Conservation (phyloP, 805 yeast genomes). For the Scheffersomyces lignosus region DNA sequence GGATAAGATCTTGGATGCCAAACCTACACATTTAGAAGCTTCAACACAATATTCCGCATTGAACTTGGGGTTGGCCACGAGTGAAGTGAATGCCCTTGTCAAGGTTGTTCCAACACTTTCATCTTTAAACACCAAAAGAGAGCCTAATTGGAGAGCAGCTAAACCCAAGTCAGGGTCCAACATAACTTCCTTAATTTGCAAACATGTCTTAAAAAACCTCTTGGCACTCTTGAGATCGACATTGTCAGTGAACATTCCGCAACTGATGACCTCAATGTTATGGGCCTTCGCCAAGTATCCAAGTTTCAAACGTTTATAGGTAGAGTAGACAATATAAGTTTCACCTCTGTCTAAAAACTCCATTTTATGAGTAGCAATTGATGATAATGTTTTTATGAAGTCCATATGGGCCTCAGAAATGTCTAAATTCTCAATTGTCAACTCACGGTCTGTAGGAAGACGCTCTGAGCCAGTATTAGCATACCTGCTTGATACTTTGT, state of each 20-base stretch:
- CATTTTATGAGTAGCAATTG: slow-evolving; percentile 39
- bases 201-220: slow-evolving; percentile 48
- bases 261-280: slow-evolving; percentile 61
- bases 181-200: slow-evolving; percentile 54
- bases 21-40: slow-evolving; percentile 59
- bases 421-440: slow-evolving; percentile 12
- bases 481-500: slow-evolving; percentile 19
- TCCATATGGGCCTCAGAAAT: slow-evolving; percentile 24
- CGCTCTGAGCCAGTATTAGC: neutral
- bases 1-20: slow-evolving; percentile 64
- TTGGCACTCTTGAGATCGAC: slow-evolving; percentile 45
- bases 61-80: slow-evolving; percentile 58
- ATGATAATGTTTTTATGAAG: slow-evolving; percentile 28
- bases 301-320: slow-evolving; percentile 45
- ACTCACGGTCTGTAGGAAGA: neutral
- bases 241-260: slow-evolving; percentile 50
- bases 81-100: slow-evolving; percentile 48
- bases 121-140: slow-evolving; percentile 49
- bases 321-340: slow-evolving; percentile 53
- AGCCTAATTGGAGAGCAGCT: slow-evolving; percentile 54
- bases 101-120: slow-evolving; percentile 36
- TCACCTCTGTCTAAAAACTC: slow-evolving; percentile 57
- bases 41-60: slow-evolving; percentile 45
- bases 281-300: slow-evolving; percentile 56
- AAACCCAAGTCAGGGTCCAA: slow-evolving; percentile 53